phyloP scores from a whole-genome alignment of 805 yeast genomes.

The Yamadazyma laniorum region DNA sequence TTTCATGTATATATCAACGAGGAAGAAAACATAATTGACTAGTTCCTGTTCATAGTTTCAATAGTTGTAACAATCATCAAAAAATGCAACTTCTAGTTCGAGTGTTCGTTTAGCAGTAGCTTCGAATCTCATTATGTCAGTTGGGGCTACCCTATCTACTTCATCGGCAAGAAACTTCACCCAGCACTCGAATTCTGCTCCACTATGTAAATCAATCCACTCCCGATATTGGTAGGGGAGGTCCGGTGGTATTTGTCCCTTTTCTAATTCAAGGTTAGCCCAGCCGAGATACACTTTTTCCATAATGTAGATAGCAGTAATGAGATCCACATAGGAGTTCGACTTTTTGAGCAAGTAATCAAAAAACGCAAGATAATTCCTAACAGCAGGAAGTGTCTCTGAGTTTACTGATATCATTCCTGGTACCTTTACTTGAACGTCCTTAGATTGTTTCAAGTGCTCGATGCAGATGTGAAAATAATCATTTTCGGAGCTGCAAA shows the following conservation, averaged over 20 bases:
- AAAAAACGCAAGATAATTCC: slow-evolving; percentile 35
- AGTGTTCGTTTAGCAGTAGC: slow-evolving; percentile 32
- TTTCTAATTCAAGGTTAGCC: slow-evolving; percentile 39
- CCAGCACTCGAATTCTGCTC: slow-evolving; percentile 48
- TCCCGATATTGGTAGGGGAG: slow-evolving; percentile 47
- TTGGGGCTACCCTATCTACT: slow-evolving; percentile 36
- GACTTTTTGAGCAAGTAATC: slow-evolving; percentile 25
- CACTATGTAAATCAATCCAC: slow-evolving; percentile 54
- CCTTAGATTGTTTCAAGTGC: slow-evolving; percentile 20
- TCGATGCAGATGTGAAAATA: slow-evolving; percentile 35
- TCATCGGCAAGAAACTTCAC: slow-evolving; percentile 44
- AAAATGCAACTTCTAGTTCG: slow-evolving; percentile 44
- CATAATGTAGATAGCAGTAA: slow-evolving; percentile 46
- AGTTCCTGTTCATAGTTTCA: slow-evolving; percentile 10
- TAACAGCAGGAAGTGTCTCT: slow-evolving; percentile 32
- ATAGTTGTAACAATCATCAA: slow-evolving; percentile 44
- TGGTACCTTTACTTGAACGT: slow-evolving; percentile 21
- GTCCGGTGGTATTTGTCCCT: slow-evolving; percentile 18
- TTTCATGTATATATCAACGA: slow-evolving; percentile 1
- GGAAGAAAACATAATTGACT: no score
- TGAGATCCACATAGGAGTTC: slow-evolving; percentile 37
- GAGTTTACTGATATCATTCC: slow-evolving; percentile 17
- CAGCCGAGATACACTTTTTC: slow-evolving; percentile 52
- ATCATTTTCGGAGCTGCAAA: slow-evolving; percentile 47
- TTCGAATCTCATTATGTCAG: slow-evolving; percentile 15